Percentiles rank a stretch among this genome's conserved stretches.
phyloP scores from a whole-genome alignment of 2,329 filamentous ascomycete genomes.

The Epichloe gansuensis region DNA sequence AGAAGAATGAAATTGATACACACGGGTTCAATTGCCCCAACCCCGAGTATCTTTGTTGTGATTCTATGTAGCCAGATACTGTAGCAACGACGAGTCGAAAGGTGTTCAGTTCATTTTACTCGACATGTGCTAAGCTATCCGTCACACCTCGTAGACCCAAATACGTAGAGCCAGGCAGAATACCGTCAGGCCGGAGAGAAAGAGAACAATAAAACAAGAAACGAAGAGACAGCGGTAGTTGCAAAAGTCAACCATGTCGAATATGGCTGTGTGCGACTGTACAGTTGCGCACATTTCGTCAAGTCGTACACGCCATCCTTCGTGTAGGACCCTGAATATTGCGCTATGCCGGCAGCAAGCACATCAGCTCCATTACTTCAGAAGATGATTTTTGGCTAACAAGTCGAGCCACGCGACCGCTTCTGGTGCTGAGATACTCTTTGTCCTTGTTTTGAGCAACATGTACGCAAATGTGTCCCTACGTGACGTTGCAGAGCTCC shows the following conservation, averaged over 20 bases:
- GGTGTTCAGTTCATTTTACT: not conserved
- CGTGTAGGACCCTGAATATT: too few relatives aligned
- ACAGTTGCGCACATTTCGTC: conserved; percentile 4
- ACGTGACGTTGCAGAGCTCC: not conserved
- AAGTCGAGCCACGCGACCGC: not conserved
- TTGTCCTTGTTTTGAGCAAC: not conserved
- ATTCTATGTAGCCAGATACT: not conserved
- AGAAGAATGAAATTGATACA: not conserved
- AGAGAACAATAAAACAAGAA: conserved; percentile 1
- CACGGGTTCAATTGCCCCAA: not conserved
- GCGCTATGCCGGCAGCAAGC: not conserved
- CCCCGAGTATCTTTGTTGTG: not conserved
- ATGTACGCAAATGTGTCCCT: not conserved
- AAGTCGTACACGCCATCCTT: conserved; percentile 13
- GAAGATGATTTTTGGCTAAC: not conserved
- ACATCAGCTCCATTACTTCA: not conserved
- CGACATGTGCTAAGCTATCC: conserved; percentile 1
- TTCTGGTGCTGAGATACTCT: not conserved
- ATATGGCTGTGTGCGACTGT: conserved; percentile 8
- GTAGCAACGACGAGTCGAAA: not conserved
- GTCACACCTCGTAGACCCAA: conserved; percentile 1
- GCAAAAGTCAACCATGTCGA: conserved; percentile 7
- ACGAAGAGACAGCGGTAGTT: conserved; percentile 3
- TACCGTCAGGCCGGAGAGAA: not conserved
- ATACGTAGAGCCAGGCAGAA: conserved; percentile 1